These are phyloP conservation scores for Eucalyptus regnans DNA, from an alignment of 345 rosid species.

Conservation along the genomic window DNA sequence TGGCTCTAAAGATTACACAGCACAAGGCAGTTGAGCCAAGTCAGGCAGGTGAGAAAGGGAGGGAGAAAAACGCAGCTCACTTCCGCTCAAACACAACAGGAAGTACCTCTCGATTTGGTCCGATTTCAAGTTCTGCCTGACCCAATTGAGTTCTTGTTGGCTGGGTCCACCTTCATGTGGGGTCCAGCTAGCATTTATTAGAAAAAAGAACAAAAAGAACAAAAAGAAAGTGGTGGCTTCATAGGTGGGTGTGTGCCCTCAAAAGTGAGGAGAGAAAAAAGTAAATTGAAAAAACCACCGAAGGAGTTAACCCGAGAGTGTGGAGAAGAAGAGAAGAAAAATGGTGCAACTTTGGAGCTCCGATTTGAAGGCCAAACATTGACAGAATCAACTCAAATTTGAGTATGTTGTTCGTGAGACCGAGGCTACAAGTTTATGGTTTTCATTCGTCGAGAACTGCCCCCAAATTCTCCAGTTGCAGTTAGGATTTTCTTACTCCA, in stretches of 20 bases:
- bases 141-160: no score
- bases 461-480: no score
- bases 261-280: no score
- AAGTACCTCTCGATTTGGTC: not conserved
- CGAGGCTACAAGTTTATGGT: accelerated
- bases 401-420: accelerated
- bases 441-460: accelerated
- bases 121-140: not conserved
- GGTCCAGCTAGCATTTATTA: no score
- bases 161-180: no score
- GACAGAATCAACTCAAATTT: no score
- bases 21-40: not conserved
- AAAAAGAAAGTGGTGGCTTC: no score
- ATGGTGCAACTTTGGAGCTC: accelerated
- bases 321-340: no score
- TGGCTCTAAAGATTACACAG: not conserved
- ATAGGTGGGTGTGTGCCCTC: no score
- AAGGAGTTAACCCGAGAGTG: accelerated
- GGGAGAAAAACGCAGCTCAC: not conserved
- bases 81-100: not conserved
- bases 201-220: no score
- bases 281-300: no score
- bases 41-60: not conserved
- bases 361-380: accelerated
- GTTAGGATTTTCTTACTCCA: accelerated